Base-by-base conservation (phyloP, 2,329 filamentous ascomycete species). In the Amauroascus verrucosus region DNA sequence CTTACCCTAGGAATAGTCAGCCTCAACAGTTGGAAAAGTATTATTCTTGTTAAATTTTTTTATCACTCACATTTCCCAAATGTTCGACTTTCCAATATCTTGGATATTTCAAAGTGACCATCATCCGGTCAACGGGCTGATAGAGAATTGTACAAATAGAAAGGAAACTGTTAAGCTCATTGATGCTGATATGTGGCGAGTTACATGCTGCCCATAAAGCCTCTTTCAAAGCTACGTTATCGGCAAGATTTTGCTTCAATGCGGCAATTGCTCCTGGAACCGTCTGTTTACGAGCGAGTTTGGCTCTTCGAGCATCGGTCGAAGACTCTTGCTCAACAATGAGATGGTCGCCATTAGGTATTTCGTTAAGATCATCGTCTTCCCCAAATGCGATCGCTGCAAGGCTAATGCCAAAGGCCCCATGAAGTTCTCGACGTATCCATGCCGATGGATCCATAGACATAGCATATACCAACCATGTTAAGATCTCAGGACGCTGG, bases 381-480 rank as follows among this genome's bases (percentile, higher is more conserved):
- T 77, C 73, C n/a, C 78, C 79, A 48, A 83, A 76, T 3, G 81
- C 81, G 53, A 83, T 72, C 50, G 76, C 72, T 2, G 78, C 81
- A 14, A 84, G 67, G 11, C 75, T 76, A 58, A 73, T 72, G 16
- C 77, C 77, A 54, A 84, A 76, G 16, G 77, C 64, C 8, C 67
- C 66, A 43, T 79, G 68, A 18, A 83, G 66, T 30, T 75, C 69
- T 40, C 75, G 70, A 26, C 81, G 74, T 53, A 84, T 71, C 65
- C 75, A 80, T 1, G 79, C 75, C 5, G 81, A 83, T 2, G 73
- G 70, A 57, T 83, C 80, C 18, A 74, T 72, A 1, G 73, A 74
- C 62, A 83, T 73, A 18, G 73, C 76, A 57, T 77, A 76, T 33
- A 84, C 67, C 53, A 83, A 69, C 68, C 79, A 82, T 35, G 70